Evolutionary conservation across 163 green algal species (phyloP), one percentile per base, ranked within the genome.

Genomic region (Chlorella variabilis): DNA sequence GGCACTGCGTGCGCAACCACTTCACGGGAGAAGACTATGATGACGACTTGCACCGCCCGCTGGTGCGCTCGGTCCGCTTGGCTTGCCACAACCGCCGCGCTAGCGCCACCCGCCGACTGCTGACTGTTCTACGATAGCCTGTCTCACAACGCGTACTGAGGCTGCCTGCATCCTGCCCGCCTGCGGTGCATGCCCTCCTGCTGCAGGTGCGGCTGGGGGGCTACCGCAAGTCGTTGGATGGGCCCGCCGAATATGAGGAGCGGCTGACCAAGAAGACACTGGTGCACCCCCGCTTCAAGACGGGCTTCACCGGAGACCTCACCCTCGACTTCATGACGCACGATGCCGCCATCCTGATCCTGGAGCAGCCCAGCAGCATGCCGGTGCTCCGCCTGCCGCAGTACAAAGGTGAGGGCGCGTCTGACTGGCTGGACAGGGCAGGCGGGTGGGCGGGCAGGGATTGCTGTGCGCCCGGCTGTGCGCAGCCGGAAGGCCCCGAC

Each of bases 1-100:
- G n/a, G 51, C 51, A 62, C 51, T 62, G 51, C 51, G 51, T 62
- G 51, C 51, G 51, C 51, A 62, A 62, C 51, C 51, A 62, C 51
- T 29, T 62, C 51, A 62, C 51, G 5, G 51, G 51, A n/a, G 51
- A 31, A 8, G 51, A 62, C 51, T n/a, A 31, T 15, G 9, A 8
- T 8, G 51, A 25, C 20, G 51, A 62, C 21, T n/a, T 31, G 18
- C 51, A 62, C 51, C 20, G 13, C 51, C 51, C 51, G 51, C 51
- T 62, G 51, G 51, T 62, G 21, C 4, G 51, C 42, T n/a, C 45
- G 45, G 45, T 15, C 11, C 45, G 11, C 11, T 15, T 66, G 23
- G 2, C 33, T 31, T 66, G 58, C 58, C 18, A 4, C 39, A 48
- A 33, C 20, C 31, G 45, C 45, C 31, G 31, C 4, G 70, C 70